Percentiles rank a stretch among this genome's conserved stretches.
Conservation (phyloP, 305 asterid genomes). For the Solanum hybrid region DNA sequence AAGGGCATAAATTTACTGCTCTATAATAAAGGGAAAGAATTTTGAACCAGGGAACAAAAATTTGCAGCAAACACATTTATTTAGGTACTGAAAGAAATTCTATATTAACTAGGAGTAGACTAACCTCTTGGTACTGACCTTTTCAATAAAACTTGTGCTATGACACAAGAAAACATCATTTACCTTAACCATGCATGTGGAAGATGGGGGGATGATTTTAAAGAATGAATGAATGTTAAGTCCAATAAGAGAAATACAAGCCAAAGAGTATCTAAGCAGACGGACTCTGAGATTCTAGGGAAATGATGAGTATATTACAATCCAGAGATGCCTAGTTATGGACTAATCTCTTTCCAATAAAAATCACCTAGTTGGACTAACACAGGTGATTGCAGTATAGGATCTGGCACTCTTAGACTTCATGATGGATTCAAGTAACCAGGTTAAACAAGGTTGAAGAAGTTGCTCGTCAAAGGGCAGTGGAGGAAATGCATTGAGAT, state of each 20-base stretch:
- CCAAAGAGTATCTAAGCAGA: neutral
- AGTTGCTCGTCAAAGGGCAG: neutral
- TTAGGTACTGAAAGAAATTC: neutral
- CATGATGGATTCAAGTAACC: neutral
- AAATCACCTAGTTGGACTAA: neutral
- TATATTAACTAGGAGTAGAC: neutral
- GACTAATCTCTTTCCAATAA: neutral
- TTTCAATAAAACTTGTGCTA: neutral
- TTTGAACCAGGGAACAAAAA: neutral
- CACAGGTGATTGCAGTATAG: neutral
- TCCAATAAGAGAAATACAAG: neutral
- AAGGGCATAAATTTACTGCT: neutral
- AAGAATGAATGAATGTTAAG: neutral
- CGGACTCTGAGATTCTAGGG: neutral
- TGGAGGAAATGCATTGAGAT: neutral
- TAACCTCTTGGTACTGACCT: neutral
- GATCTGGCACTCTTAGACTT: neutral
- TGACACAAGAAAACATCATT: neutral
- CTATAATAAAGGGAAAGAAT: neutral
- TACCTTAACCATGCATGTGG: neutral
- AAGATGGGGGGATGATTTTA: neutral
- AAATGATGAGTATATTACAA: neutral
- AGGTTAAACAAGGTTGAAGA: neutral
- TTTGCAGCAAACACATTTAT: neutral
- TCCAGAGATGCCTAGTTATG: neutral